These are phyloP conservation scores for Leucocoprinus birnbaumii DNA, from an alignment of 768 basidiomycete species.

Conservation along the genomic window DNA sequence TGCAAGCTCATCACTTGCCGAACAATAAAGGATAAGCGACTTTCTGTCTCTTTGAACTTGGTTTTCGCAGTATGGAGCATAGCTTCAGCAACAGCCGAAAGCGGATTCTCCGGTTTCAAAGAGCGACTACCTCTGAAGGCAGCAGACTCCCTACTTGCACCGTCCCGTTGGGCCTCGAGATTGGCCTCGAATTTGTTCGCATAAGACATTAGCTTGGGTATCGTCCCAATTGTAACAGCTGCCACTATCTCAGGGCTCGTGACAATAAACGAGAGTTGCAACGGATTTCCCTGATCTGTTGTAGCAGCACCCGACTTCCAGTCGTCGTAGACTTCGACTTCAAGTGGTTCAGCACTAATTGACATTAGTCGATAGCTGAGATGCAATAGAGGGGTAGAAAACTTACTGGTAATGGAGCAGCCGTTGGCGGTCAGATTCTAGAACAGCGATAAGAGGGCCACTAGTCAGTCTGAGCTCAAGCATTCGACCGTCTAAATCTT, in stretches of 20 bases:
- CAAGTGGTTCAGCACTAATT: constrained; percentile 71
- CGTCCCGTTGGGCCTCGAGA: constrained; percentile 68
- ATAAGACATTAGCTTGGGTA: constrained; percentile 75
- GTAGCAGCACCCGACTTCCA: constrained; percentile 58
- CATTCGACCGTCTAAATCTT: constrained; percentile 46
- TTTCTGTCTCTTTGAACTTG: constrained; percentile 67
- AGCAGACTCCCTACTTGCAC: constrained; percentile 75
- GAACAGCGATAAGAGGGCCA: constrained; percentile 58
- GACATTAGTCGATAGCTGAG: constrained; percentile 5
- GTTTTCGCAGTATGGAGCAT: constrained; percentile 74
- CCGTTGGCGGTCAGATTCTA: constrained; percentile 77
- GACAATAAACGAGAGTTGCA: constrained; percentile 75
- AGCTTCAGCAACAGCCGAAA: constrained; percentile 84
- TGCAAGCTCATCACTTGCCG: constrained; percentile 73
- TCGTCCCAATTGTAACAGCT: constrained; percentile 68
- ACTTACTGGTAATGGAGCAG: constrained; percentile 73
- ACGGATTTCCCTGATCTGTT: constrained; percentile 39
- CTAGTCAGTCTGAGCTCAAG: constrained; percentile 75
- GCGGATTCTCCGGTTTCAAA: constrained; percentile 74
- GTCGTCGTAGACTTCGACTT: constrained; percentile 75
- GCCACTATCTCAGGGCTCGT: constrained; percentile 65
- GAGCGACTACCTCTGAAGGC: constrained; percentile 72
- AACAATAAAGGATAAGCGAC: constrained; percentile 56
- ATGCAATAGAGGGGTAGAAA: not conserved
- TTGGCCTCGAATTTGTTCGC: constrained; percentile 72